Evolutionary conservation across 2,329 filamentous ascomycete species (phyloP).

Genomic region (Aspergillus pseudoterreus): DNA sequence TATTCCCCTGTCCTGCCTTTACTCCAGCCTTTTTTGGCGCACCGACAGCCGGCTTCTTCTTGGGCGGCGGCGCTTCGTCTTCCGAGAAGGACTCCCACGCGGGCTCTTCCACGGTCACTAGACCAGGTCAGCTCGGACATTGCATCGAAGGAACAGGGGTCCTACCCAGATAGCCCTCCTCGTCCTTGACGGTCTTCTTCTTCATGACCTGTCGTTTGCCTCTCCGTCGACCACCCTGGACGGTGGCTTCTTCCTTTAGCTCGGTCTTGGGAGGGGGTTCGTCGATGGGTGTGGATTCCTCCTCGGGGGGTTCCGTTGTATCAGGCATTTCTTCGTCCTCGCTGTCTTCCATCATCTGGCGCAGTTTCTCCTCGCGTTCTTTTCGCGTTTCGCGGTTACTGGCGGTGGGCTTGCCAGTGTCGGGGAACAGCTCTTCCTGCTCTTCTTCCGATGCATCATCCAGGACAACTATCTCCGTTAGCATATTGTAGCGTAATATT

Average conservation of each 20-base stretch:
- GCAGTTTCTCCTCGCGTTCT: slow-evolving; percentile 63
- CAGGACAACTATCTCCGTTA: slow-evolving; percentile 41
- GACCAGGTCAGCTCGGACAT: slow-evolving; percentile 9
- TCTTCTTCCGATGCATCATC: slow-evolving; percentile 58
- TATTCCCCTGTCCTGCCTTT: slow-evolving; percentile 64
- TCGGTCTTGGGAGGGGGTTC: slow-evolving; percentile 40
- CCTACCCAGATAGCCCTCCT: slow-evolving; percentile 84
- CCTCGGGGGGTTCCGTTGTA: slow-evolving; percentile 37
- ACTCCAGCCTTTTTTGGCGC: slow-evolving; percentile 49
- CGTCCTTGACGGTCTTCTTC: slow-evolving; percentile 82
- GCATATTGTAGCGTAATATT: slow-evolving; percentile 6
- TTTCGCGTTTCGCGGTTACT: slow-evolving; percentile 49
- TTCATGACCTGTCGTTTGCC: slow-evolving; percentile 78
- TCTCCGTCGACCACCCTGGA: slow-evolving; percentile 64
- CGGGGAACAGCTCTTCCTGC: slow-evolving; percentile 49
- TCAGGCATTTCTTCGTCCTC: slow-evolving; percentile 58
- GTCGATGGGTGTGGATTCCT: slow-evolving; percentile 35
- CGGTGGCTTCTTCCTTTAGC: slow-evolving; percentile 50
- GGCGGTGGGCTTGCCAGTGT: slow-evolving; percentile 33
- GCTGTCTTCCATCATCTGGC: slow-evolving; percentile 71
- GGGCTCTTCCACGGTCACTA: slow-evolving; percentile 80
- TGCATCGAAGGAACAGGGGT: slow-evolving; percentile 7
- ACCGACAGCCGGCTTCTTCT: slow-evolving; percentile 45
- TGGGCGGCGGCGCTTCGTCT: slow-evolving; percentile 61
- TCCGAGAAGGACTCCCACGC: slow-evolving; percentile 94